Base-by-base conservation (phyloP, 768 basidiomycete genomes). In the Floccularia luteovirens region DNA sequence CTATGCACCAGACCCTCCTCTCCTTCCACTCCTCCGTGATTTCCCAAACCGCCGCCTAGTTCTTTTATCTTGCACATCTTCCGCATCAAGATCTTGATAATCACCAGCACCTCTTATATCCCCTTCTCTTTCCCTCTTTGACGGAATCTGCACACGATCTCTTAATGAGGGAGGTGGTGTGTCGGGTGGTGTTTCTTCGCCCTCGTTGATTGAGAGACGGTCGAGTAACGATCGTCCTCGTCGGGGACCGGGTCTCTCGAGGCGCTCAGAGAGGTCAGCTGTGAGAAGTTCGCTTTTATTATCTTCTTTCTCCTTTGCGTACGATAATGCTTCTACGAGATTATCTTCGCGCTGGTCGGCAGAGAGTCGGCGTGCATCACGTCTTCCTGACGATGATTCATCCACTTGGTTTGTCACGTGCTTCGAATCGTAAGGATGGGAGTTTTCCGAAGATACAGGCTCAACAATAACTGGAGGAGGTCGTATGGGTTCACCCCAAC, bases 91-190 rank as follows among this genome's bases (percentile, higher is more conserved):
- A 5, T 41, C 38, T 20, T 58, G 56, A 8, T 43, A 38, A n/a
- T 33, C 31, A 31, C 44, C 45, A 19, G 43, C 27, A 14, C 50
- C 43, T 4, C 24, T 31, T 27, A 38, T 28, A 51, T 60, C 54
- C n/a, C 65, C 64, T 0, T 64, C 61, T 22, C 58, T 53, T 43
- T 63, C 64, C 43, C 68, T 52, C 48, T 70, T 70, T 22, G 62
- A 55, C 6, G 66, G 66, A 17, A 67, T 55, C 32, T 57, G 52
- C 2, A 68, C 57, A 38, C 68, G 52, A 31, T 68, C 67, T 20
- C 61, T 57, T 43, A 69, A 49, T 2, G 66, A 63, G 21, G 58
- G 40, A 20, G 39, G 36, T 4, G 24, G 20, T 20, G 42, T 48
- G 19, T 14, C 23, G 11, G 39, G 43, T 42, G 17, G 44, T 42